phyloP scores from a whole-genome alignment of 495 filamentous ascomycete species.

The Aspergillus cavernicola region DNA sequence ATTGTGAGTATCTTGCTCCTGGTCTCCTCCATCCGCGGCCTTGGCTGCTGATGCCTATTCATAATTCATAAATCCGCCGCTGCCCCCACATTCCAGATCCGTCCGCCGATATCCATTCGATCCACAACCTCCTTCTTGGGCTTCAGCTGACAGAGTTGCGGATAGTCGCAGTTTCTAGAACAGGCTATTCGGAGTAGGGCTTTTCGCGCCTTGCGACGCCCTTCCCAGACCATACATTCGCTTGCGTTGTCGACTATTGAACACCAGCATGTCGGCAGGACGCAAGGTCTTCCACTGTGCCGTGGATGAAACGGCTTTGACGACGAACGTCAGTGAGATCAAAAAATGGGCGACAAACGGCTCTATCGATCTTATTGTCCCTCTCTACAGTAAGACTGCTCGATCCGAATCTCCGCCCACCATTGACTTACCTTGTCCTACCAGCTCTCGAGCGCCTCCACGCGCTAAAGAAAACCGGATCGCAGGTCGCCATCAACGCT shows the following conservation, averaged over 20 bases:
- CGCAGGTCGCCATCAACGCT: slow-evolving; percentile 56
- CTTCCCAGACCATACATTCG: slow-evolving; percentile 9
- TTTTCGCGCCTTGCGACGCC: slow-evolving; percentile 12
- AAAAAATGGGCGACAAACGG: slow-evolving; percentile 65
- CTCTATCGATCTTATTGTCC: slow-evolving; percentile 62
- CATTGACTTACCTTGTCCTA: slow-evolving; percentile 17
- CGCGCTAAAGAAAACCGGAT: slow-evolving; percentile 54
- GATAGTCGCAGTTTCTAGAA: slow-evolving; percentile 34
- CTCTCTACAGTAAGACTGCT: slow-evolving; percentile 58
- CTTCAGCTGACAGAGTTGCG: slow-evolving; percentile 31
- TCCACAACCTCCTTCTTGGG: slow-evolving; percentile 32
- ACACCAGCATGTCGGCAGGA: slow-evolving; percentile 45
- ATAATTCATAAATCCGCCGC: slow-evolving; percentile 15
- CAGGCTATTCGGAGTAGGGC: slow-evolving; percentile 35
- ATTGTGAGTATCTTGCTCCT: slow-evolving; percentile 31
- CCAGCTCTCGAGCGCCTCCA: slow-evolving; percentile 56
- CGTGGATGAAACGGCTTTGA: slow-evolving; percentile 68
- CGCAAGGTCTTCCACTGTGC: slow-evolving; percentile 71
- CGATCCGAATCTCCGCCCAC: slow-evolving; percentile 2
- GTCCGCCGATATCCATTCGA: slow-evolving; percentile 26
- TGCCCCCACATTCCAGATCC: slow-evolving; percentile 40
- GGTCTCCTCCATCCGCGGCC: not conserved
- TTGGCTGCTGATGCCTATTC: slow-evolving; percentile 3
- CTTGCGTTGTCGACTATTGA: slow-evolving; percentile 11
- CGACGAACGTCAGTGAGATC: slow-evolving; percentile 65